These are phyloP conservation scores for Pluteus cervinus DNA, from an alignment of 768 basidiomycete species.

Conservation along the genomic window DNA sequence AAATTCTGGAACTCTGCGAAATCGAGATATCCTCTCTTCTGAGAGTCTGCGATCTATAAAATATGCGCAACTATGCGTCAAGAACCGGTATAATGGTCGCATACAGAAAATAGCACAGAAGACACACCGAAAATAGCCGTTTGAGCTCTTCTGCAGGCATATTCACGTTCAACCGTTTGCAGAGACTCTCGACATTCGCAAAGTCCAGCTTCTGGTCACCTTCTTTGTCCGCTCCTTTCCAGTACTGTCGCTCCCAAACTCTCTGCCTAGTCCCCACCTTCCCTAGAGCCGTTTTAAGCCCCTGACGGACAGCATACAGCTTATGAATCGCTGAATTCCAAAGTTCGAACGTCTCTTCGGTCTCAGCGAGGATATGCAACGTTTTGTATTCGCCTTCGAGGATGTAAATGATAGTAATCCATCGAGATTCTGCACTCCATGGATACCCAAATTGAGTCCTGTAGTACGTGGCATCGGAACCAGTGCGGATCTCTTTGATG, in stretches of 20 bases:
- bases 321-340: conserved; percentile 58
- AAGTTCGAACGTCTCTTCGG: conserved; percentile 38
- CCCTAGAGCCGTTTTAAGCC: conserved; percentile 64
- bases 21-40: conserved; percentile 55
- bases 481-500: conserved; percentile 82
- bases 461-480: conserved; percentile 63
- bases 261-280: conserved; percentile 57
- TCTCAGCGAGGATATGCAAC: conserved; percentile 75
- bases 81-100: not conserved
- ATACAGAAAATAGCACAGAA: not conserved
- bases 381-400: conserved; percentile 77
- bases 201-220: conserved; percentile 61
- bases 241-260: conserved; percentile 78
- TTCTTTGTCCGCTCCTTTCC: conserved; percentile 65
- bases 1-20: conserved; percentile 78
- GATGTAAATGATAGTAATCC: conserved; percentile 85
- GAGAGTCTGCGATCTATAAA: conserved; percentile 58
- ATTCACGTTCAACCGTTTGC: conserved; percentile 64
- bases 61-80: conserved; percentile 1
- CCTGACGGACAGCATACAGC: conserved; percentile 58
- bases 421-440: conserved; percentile 56
- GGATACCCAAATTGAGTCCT: conserved; percentile 64
- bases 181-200: conserved; percentile 66
- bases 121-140: conserved; percentile 51
- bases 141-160: conserved; percentile 45